Conservation (phyloP, 78 protist species). For the Dictyostelium citrinum region DNA sequence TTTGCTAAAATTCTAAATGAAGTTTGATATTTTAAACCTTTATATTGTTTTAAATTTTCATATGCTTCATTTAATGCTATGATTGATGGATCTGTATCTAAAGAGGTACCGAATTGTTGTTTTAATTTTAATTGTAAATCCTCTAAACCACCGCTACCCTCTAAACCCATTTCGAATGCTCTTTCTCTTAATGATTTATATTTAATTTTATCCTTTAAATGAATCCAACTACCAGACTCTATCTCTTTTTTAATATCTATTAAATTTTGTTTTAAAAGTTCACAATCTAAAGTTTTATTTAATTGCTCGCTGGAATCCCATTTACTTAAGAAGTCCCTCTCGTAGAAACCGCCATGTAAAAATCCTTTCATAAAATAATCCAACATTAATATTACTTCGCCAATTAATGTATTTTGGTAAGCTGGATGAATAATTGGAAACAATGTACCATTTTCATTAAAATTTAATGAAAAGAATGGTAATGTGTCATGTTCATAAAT, state of each 20-base stretch:
- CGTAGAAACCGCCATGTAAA: conserved; percentile 41
- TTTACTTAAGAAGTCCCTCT: not conserved
- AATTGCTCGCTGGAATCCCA: not conserved
- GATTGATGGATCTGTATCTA: not conserved
- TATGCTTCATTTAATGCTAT: not conserved
- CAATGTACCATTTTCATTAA: conserved; percentile 24
- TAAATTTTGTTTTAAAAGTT: not conserved
- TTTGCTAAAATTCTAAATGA: conserved; percentile 39
- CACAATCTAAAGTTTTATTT: not conserved
- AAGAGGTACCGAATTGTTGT: not conserved
- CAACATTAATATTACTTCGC: conserved; percentile 20
- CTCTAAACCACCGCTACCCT: not conserved
- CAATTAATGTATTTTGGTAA: conserved; percentile 32
- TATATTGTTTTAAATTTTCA: not conserved
- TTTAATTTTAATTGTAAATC: not conserved
- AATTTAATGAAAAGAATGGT: conserved; percentile 56
- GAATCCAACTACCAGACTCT: not conserved
- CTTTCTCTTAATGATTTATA: conserved; percentile 36
- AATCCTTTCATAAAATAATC: conserved; percentile 59
- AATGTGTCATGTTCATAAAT: not conserved
- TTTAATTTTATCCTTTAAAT: not conserved
- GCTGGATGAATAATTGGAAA: conserved; percentile 46
- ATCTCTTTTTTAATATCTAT: conserved; percentile 31
- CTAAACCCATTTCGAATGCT: conserved; percentile 37
- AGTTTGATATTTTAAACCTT: conserved; percentile 24